Conservation (phyloP, 768 basidiomycete species). For the Collybiopsis confluens region DNA sequence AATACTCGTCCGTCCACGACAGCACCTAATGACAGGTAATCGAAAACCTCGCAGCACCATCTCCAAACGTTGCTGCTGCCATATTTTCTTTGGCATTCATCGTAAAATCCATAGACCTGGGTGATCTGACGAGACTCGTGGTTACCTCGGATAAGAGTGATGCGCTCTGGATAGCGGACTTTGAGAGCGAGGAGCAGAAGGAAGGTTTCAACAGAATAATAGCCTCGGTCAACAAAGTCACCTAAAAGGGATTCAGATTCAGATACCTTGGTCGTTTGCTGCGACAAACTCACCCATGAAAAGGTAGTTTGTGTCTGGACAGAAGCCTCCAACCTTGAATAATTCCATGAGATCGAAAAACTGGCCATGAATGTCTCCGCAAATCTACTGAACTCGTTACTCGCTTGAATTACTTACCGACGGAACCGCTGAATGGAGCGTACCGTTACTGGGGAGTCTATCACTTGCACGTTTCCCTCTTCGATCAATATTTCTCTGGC, state of each 20-base stretch:
- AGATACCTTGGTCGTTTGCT: background rate
- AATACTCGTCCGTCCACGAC: slow-evolving; percentile 86
- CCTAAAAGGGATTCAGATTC: slow-evolving; percentile 45
- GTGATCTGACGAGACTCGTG: slow-evolving; percentile 98
- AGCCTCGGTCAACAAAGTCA: slow-evolving; percentile 97
- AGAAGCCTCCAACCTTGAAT: slow-evolving; percentile 88
- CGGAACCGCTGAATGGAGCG: background rate
- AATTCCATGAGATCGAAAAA: slow-evolving; percentile 97
- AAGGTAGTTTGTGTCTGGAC: slow-evolving; percentile 91
- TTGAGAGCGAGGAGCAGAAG: slow-evolving; percentile 92
- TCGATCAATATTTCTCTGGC: slow-evolving; percentile 96
- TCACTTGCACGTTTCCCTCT: slow-evolving; percentile 94
- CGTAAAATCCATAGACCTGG: slow-evolving; percentile 92
- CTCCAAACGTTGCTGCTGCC: slow-evolving; percentile 93
- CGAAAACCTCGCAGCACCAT: slow-evolving; percentile 98
- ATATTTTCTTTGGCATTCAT: slow-evolving; percentile 96
- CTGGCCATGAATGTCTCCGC: slow-evolving; percentile 96
- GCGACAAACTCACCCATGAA: slow-evolving; percentile 75
- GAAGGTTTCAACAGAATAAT: slow-evolving; percentile 96
- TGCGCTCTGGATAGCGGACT: slow-evolving; percentile 94
- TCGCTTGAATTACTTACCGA: slow-evolving; percentile 11
- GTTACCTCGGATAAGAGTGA: slow-evolving; percentile 95
- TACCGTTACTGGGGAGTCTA: slow-evolving; percentile 94
- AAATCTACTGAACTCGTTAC: slow-evolving; percentile 49
- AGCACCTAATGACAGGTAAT: slow-evolving; percentile 91